Conservation (phyloP, 1,139 yeast genomes). For the Candida anutae region DNA sequence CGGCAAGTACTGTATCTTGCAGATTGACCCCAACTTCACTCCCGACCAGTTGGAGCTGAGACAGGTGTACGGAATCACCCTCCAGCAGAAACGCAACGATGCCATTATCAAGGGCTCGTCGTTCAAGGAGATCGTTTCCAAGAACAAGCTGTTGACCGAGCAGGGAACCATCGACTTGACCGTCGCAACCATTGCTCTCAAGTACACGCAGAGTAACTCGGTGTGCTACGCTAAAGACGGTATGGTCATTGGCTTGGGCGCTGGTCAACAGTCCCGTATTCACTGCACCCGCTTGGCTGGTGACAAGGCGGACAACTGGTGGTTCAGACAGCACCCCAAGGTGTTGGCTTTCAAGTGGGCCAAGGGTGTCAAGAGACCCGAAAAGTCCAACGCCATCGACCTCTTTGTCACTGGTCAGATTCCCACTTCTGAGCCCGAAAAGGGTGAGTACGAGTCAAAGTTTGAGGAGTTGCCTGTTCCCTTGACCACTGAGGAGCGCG, state of each 20-base stretch:
- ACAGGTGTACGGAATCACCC: conserved; percentile 90
- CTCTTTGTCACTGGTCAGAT: conserved; percentile 85
- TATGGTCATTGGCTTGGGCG: conserved; percentile 98
- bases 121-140: conserved; percentile 85
- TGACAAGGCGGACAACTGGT: conserved; percentile 99
- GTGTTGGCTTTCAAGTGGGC: conserved; percentile 95
- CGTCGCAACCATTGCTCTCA: conserved; percentile 93
- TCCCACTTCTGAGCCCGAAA: conserved; percentile 89
- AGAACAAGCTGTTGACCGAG: conserved; percentile 79
- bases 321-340: conserved; percentile 97
- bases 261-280: conserved; percentile 98
- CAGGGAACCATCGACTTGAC: conserved; percentile 90
- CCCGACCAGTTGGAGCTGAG: conserved; percentile 83
- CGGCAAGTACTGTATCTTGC: conserved; percentile 93
- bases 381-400: conserved; percentile 95
- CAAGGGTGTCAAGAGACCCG: conserved; percentile 97
- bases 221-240: conserved; percentile 98
- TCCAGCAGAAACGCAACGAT: conserved; percentile 96
- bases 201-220: conserved; percentile 96
- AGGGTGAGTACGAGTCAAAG: conserved; percentile 83
- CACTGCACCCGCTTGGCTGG: conserved; percentile 99
- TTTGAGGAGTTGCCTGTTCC: conserved; percentile 80
- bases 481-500: conserved; percentile 73
- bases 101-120: conserved; percentile 84
- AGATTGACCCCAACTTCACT: conserved; percentile 88